Base-by-base conservation (phyloP, 2,329 filamentous ascomycete species). In the Claviceps capensis region DNA sequence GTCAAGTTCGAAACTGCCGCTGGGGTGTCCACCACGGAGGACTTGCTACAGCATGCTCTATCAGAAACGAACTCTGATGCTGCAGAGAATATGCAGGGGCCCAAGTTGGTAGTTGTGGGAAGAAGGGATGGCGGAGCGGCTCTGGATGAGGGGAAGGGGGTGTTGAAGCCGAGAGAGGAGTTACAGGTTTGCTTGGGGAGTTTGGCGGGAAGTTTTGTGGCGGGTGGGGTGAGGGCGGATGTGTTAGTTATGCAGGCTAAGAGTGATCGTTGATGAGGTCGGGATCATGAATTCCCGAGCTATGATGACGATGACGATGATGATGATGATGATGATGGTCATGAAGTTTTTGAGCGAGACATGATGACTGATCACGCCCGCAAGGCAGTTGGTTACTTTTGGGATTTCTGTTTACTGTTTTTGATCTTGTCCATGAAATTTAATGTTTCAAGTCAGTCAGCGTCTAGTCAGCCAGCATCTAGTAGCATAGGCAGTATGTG, bases 211-310 rank as follows among this genome's bases (percentile, higher is more conserved):
- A 54, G 55, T 26, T 56, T 62, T 30, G 54, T 61, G 14, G 58
- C 59, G 7, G 58, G 53, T 8, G 57, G 58, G 17, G 55, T 59
- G 13, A 53, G 52, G 17, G 57, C 61, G 1, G 61, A 63, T 43
- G 14, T 63, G 49, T 52, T 63, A 48, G 60, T 63, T 22, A 60
- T 63, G 14, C 60, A 62, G 51, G 55, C 59, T 47, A 79, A 59
- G 57, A 43, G 30, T 34, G 30, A 11, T 34, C 19, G 2, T 14
- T 2, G 36, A 23, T 6, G 37, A 52, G 22, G 23, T 22, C 23
- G 42, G 38, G 13, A 22, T 37, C 26, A 43, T 49, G 19, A 30
- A 34, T 0, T 11, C 9, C 4, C 30, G 30, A 1, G 30, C 11
- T 34, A 11, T 34, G 30, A 34, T 34, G 30, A 34, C 3, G 30